Evolutionary conservation across 1,284 basidiomycete species (phyloP).

Genomic region (Trametes pubescens): DNA sequence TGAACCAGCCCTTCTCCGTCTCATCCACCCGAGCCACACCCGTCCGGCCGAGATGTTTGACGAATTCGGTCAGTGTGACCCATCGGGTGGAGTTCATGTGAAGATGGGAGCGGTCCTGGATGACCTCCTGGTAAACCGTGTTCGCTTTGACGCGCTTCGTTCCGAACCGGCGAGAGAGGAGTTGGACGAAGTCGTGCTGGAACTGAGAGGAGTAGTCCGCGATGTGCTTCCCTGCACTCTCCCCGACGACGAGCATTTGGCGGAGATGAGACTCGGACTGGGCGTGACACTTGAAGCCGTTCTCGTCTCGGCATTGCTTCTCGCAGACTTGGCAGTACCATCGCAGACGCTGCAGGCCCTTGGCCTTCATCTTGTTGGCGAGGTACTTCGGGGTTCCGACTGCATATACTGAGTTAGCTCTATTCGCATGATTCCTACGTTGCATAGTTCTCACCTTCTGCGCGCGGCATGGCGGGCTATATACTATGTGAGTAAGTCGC

Average conservation of each 20-base stretch:
- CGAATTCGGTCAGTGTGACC: slow-evolving; percentile 96
- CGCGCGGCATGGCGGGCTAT: slow-evolving; percentile 70
- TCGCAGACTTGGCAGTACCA: slow-evolving; percentile 98
- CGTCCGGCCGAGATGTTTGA: slow-evolving; percentile 88
- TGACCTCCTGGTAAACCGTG: slow-evolving; percentile 98
- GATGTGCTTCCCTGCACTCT: slow-evolving; percentile 91
- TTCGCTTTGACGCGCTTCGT: slow-evolving; percentile 96
- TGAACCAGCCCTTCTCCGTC: slow-evolving; percentile 97
- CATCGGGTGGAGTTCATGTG: slow-evolving; percentile 99
- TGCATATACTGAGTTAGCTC: slow-evolving; percentile 38
- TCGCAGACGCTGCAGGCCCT: slow-evolving; percentile 90
- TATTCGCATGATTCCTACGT: neutral
- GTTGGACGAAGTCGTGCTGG: slow-evolving; percentile 89
- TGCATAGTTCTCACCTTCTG: slow-evolving; percentile 64
- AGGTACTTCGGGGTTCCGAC: slow-evolving; percentile 92
- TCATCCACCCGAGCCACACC: slow-evolving; percentile 96
- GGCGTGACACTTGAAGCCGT: slow-evolving; percentile 95
- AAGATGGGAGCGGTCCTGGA: slow-evolving; percentile 92
- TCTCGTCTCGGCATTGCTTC: slow-evolving; percentile 97
- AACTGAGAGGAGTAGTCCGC: slow-evolving; percentile 91
- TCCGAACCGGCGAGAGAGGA: slow-evolving; percentile 90
- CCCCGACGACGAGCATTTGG: slow-evolving; percentile 96
- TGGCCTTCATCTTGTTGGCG: slow-evolving; percentile 96
- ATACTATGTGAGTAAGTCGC: neutral
- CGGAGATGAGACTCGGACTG: slow-evolving; percentile 90